Evolutionary conservation across 192 early-diverging fungal species (phyloP).

Genomic region (Podila epigama): DNA sequence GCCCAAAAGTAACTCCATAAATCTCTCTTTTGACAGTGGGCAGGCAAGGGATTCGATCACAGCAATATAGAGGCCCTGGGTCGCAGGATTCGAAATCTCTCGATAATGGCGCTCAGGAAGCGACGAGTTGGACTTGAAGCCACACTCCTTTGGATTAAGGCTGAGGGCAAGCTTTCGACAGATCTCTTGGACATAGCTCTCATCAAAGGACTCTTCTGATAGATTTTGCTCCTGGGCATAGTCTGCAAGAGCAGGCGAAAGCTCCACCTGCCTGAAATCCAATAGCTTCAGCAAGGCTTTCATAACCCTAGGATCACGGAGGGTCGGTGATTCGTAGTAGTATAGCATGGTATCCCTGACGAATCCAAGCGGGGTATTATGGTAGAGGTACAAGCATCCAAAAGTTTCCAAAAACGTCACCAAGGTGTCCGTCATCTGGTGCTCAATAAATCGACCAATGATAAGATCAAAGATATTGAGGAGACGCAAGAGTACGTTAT

Average conservation of each 20-base stretch:
- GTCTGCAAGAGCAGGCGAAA: slow-evolving; percentile 22
- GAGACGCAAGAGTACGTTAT: slow-evolving; percentile 71
- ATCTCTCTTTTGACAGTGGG: slow-evolving; percentile 46
- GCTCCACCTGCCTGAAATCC: slow-evolving; percentile 35
- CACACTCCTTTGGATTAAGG: slow-evolving; percentile 60
- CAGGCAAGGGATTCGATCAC: slow-evolving; percentile 56
- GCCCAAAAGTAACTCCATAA: slow-evolving; percentile 52
- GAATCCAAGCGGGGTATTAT: slow-evolving; percentile 73
- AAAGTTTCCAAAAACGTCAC: slow-evolving; percentile 66
- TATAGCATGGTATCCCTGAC: slow-evolving; percentile 72
- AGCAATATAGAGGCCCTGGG: slow-evolving; percentile 60
- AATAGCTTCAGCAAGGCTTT: slow-evolving; percentile 39
- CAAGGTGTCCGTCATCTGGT: slow-evolving; percentile 64
- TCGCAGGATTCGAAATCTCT: slow-evolving; percentile 68
- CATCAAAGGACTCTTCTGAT: slow-evolving; percentile 52
- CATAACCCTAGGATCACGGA: slow-evolving; percentile 61
- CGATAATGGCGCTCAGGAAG: slow-evolving; percentile 66
- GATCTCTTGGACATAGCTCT: slow-evolving; percentile 58
- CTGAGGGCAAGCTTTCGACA: slow-evolving; percentile 59
- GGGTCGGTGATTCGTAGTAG: slow-evolving; percentile 68
- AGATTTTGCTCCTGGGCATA: slow-evolving; percentile 57
- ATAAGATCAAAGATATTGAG: slow-evolving; percentile 71
- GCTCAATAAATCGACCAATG: slow-evolving; percentile 73
- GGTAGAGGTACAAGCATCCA: slow-evolving; percentile 68
- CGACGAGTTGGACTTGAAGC: slow-evolving; percentile 51